phyloP scores from a whole-genome alignment of 163 green algal genomes.

The Scenedesmus sp. region DNA sequence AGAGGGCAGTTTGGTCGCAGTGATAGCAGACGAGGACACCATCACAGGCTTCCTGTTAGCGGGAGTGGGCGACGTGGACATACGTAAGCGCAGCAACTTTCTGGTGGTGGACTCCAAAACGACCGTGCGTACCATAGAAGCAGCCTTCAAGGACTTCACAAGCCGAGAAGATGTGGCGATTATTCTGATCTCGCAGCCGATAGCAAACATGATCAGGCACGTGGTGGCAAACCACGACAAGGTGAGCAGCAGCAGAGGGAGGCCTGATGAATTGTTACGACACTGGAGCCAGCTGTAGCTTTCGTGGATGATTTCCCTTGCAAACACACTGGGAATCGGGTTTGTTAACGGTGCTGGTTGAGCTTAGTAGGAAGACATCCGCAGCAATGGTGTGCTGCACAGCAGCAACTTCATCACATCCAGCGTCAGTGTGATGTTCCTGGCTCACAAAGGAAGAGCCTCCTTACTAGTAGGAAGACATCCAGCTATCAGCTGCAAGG shows the following conservation, averaged over 20 bases:
- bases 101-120: slow-evolving; percentile 98
- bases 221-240: slow-evolving; percentile 89
- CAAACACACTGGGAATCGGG: too few relatives aligned
- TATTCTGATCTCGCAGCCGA: slow-evolving; percentile 96
- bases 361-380: neutral
- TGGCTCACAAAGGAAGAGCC: neutral
- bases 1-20: slow-evolving; percentile 63
- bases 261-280: slow-evolving; percentile 80
- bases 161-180: slow-evolving; percentile 96
- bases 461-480: neutral
- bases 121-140: slow-evolving; percentile 88
- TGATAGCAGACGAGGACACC: slow-evolving; percentile 89
- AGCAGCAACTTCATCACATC: neutral
- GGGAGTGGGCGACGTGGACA: slow-evolving; percentile 94
- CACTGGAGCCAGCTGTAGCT: slow-evolving; percentile 64
- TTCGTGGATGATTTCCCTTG: too few relatives aligned
- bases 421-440: neutral
- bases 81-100: slow-evolving; percentile 94
- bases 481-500: neutral
- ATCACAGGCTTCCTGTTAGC: slow-evolving; percentile 98
- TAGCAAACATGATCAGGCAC: slow-evolving; percentile 95
- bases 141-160: slow-evolving; percentile 96
- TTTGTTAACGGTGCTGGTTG: neutral
- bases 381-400: neutral
- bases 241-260: slow-evolving; percentile 56